A percentile compares a stretch with the other conserved stretches of the same genome.
Conservation (phyloP, 768 basidiomycete species). For the Lanmaoa rubissima region DNA sequence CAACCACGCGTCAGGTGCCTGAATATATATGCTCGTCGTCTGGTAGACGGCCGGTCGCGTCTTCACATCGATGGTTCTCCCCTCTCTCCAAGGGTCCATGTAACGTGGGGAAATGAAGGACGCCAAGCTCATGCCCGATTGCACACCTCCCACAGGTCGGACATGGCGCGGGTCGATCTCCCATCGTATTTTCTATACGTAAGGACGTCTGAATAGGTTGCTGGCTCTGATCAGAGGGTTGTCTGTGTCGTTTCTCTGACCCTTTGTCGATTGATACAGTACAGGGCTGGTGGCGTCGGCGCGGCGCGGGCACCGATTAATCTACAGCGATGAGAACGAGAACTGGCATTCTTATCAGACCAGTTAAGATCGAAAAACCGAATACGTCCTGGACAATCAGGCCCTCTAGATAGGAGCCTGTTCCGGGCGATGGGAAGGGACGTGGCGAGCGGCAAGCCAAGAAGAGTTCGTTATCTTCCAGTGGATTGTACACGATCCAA, state of each 20-base stretch:
- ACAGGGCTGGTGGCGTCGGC: background rate
- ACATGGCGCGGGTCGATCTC: background rate
- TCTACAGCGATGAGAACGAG: background rate
- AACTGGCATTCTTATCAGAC: background rate
- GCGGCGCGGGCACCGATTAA: background rate
- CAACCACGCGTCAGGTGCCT: background rate
- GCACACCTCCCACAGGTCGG: background rate
- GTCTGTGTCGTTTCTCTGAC: background rate
- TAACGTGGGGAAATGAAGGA: constrained; percentile 17
- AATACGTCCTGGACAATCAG: background rate
- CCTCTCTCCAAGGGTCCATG: background rate
- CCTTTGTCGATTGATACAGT: background rate
- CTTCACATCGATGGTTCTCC: constrained; percentile 1
- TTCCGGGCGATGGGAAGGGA: background rate
- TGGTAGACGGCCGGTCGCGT: background rate
- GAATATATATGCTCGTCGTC: background rate
- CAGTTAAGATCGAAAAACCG: background rate
- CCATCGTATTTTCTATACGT: constrained; percentile 6
- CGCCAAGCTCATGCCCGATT: background rate
- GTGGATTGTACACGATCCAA: background rate
- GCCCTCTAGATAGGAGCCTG: background rate
- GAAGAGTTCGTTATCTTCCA: background rate
- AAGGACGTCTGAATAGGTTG: background rate
- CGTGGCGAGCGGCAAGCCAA: background rate
- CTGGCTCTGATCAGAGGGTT: constrained; percentile 4